Conservation (phyloP, 2,329 filamentous ascomycete species). For the Akanthomyces muscarius region DNA sequence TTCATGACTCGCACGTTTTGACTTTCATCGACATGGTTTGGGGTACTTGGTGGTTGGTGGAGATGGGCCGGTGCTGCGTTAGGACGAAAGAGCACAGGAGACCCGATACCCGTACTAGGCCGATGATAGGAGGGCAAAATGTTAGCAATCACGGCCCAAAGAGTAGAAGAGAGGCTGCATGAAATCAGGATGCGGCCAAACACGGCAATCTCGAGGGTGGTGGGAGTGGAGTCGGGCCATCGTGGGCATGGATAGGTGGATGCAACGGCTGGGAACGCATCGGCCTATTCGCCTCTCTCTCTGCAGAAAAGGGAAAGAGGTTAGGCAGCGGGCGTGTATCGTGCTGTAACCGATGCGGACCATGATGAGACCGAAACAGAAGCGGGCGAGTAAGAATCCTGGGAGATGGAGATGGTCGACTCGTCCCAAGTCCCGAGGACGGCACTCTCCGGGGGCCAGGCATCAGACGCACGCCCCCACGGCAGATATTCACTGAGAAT, state of each 20-base stretch:
- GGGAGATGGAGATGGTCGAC: background rate
- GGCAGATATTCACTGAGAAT: background rate
- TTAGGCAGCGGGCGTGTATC: background rate
- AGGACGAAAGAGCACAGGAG: background rate
- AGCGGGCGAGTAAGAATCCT: background rate
- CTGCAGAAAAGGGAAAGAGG: background rate
- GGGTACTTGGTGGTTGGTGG: background rate
- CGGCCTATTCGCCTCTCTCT: no score
- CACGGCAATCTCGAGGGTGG: background rate
- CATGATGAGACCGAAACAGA: background rate
- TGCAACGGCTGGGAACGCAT: background rate
- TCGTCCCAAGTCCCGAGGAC: constrained; percentile 4
- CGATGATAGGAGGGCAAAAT: background rate
- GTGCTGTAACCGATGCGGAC: background rate
- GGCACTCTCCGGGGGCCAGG: background rate
- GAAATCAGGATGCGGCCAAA: background rate
- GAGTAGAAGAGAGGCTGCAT: background rate
- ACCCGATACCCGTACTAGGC: constrained; percentile 3
- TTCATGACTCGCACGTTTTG: constrained; percentile 9
- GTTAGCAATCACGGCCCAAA: background rate
- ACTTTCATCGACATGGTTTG: background rate
- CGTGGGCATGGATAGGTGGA: background rate
- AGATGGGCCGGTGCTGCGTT: background rate
- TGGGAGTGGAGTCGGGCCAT: background rate
- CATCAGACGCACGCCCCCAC: background rate